Evolutionary conservation across 306 rosid species (phyloP).

Genomic region (Ammopiptanthus mongolicus): DNA sequence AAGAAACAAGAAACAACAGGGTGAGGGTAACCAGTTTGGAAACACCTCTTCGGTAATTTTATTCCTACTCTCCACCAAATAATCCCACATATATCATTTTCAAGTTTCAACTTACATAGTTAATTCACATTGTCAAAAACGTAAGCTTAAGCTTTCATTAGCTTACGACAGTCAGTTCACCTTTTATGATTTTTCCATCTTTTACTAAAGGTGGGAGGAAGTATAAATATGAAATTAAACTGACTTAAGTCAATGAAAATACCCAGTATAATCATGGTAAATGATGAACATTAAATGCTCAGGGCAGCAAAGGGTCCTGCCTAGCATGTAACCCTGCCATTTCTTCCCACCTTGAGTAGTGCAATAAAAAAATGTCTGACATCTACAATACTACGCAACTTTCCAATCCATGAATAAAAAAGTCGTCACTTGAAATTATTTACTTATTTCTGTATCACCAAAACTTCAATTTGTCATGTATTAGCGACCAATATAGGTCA

Average conservation of each 20-base stretch:
- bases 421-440: neutral
- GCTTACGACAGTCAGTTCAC: neutral
- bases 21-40: neutral
- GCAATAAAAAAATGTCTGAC: neutral
- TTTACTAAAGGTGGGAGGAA: neutral
- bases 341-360: neutral
- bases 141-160: neutral
- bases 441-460: neutral
- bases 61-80: neutral
- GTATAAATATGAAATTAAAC: neutral
- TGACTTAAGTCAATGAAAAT: neutral
- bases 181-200: neutral
- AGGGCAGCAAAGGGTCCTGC: neutral
- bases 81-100: neutral
- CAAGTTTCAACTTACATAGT: neutral
- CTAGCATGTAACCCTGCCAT: neutral
- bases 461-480: neutral
- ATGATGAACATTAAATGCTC: neutral
- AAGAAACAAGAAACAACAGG: neutral
- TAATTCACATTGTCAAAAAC: neutral
- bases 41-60: neutral
- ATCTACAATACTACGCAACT: neutral
- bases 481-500: neutral
- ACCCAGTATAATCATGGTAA: neutral
- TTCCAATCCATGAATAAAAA: neutral